Evolutionary conservation across 1,284 basidiomycete species (phyloP).

Genomic region (Cutaneotrichosporon curvatum): DNA sequence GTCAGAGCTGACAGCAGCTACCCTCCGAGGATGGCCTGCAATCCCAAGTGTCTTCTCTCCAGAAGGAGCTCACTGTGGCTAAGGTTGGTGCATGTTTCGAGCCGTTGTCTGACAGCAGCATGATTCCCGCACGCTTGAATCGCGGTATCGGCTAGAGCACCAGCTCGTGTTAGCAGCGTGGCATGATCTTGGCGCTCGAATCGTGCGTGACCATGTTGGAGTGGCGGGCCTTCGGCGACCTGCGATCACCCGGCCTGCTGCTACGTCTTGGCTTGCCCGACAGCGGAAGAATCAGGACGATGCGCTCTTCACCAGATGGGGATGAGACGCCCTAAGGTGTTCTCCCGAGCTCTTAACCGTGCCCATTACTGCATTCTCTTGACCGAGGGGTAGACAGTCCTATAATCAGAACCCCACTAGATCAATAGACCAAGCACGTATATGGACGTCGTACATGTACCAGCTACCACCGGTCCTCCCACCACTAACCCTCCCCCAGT

Average conservation of each 20-base stretch:
- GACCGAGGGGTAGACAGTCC: constrained; percentile 1
- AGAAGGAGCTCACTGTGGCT: constrained; percentile 59
- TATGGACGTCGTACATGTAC: not conserved
- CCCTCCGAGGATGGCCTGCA: too few relatives aligned
- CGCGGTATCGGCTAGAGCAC: constrained; percentile 65
- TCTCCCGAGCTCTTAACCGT: too few relatives aligned
- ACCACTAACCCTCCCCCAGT: too few relatives aligned
- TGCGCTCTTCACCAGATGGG: constrained; percentile 20
- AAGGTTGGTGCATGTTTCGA: constrained; percentile 51
- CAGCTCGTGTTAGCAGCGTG: constrained; percentile 69
- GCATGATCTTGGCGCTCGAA: constrained; percentile 62
- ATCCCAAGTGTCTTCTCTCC: too few relatives aligned
- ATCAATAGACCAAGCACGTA: not conserved
- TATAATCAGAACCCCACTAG: not conserved
- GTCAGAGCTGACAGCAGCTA: too few relatives aligned
- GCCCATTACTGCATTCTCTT: too few relatives aligned
- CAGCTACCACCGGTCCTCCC: too few relatives aligned
- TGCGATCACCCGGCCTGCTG: constrained; percentile 46
- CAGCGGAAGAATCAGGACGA: constrained; percentile 51
- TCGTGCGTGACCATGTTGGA: constrained; percentile 50
- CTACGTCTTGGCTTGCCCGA: constrained; percentile 56
- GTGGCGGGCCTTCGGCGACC: constrained; percentile 22
- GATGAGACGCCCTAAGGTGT: too few relatives aligned
- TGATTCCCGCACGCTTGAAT: constrained; percentile 5
- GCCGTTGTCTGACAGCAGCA: constrained; percentile 1